A percentile compares a stretch with the other conserved stretches of the same genome.
phyloP scores from a whole-genome alignment of 2,329 filamentous ascomycete species.

The Pseudogymnoascus sp. region DNA sequence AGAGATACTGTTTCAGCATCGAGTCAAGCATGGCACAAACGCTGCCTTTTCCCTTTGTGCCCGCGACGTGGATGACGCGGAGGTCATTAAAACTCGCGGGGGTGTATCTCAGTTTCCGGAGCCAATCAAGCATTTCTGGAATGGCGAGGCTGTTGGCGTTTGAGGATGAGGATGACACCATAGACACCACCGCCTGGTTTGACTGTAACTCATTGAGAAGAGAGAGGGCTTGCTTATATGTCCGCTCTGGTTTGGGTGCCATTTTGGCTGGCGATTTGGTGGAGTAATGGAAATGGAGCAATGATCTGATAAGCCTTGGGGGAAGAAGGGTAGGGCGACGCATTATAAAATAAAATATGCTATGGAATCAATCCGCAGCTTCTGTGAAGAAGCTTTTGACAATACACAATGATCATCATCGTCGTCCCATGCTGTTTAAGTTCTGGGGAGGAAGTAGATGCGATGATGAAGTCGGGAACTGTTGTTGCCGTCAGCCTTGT shows the following conservation, averaged over 20 bases:
- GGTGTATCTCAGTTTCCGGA: constrained; percentile 16
- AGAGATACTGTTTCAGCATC: constrained; percentile 46
- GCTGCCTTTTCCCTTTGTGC: constrained; percentile 70
- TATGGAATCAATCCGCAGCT: neutral
- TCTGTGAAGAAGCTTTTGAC: neutral
- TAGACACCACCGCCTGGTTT: neutral
- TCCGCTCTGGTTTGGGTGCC: neutral
- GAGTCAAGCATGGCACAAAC: constrained; percentile 60
- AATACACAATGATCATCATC: neutral
- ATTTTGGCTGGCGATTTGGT: neutral
- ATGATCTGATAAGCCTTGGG: constrained; percentile 1
- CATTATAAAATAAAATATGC: neutral
- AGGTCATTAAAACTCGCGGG: constrained; percentile 46
- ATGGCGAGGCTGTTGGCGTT: constrained; percentile 22
- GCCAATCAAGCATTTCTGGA: constrained; percentile 28
- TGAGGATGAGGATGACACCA: neutral
- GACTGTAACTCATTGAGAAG: neutral
- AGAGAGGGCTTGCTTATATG: neutral
- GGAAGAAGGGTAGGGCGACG: neutral
- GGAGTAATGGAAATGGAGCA: neutral
- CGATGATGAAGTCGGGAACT: neutral
- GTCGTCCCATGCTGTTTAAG: neutral
- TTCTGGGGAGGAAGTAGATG: neutral
- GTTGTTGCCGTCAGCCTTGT: neutral
- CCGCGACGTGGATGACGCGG: constrained; percentile 61